Percentiles rank a stretch among this genome's conserved stretches.
Evolutionary conservation across 352 stramenopile species (phyloP).

Genomic region (Aphanomyces astaci): DNA sequence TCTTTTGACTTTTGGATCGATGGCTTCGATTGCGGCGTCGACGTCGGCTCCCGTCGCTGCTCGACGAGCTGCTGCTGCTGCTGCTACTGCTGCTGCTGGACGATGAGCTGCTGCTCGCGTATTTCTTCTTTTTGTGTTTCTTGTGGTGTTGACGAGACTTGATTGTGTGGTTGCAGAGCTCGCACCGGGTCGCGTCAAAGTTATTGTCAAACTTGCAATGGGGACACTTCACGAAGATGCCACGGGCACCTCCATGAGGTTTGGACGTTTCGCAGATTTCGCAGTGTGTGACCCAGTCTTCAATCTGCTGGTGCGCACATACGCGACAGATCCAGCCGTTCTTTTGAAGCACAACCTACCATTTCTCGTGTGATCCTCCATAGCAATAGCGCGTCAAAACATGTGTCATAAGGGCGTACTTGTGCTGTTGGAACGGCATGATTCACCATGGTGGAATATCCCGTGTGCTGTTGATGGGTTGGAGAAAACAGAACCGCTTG

Average conservation of each 20-base stretch:
- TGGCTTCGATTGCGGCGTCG: constrained; percentile 26
- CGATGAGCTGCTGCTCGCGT: constrained; percentile 34
- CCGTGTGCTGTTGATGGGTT: constrained; percentile 6
- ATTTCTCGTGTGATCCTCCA: too few relatives aligned
- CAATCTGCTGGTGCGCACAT: constrained; percentile 56
- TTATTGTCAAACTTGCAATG: constrained; percentile 75
- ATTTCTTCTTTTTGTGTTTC: constrained; percentile 35
- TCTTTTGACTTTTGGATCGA: constrained; percentile 32
- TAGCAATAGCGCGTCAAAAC: not conserved
- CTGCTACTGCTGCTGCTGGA: constrained; percentile 28
- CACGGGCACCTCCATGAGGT: constrained; percentile 37
- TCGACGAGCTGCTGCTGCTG: constrained; percentile 29
- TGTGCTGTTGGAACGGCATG: constrained; percentile 11
- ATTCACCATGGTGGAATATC: constrained; percentile 16
- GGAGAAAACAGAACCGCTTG: not conserved
- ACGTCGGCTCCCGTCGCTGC: constrained; percentile 24
- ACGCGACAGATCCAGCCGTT: constrained; percentile 61
- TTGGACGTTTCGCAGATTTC: constrained; percentile 68
- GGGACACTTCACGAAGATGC: constrained; percentile 48
- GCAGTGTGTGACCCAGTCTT: constrained; percentile 59
- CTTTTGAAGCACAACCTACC: constrained; percentile 14
- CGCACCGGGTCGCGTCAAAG: constrained; percentile 55
- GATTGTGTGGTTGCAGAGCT: constrained; percentile 50
- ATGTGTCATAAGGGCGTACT: not conserved
- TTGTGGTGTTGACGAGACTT: constrained; percentile 27